phyloP scores from a whole-genome alignment of 2,329 filamentous ascomycete species.

The Trichophyton mentagrophytes region DNA sequence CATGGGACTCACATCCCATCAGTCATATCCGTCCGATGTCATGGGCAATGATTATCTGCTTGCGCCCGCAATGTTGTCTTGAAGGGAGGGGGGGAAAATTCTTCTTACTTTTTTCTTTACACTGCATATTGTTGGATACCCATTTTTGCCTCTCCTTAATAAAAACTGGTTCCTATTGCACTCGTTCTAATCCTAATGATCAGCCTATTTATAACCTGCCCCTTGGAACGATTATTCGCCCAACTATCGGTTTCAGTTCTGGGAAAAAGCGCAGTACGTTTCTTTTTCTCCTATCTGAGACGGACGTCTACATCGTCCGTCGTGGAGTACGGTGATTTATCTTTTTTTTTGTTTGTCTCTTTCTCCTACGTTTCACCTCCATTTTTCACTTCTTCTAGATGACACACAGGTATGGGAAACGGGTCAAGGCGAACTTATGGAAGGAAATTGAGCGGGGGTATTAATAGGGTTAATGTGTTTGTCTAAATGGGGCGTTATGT shows the following conservation, averaged over 20 bases:
- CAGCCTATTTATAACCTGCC: background rate
- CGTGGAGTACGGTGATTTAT: background rate
- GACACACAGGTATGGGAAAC: background rate
- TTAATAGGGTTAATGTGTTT: background rate
- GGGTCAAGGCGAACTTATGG: background rate
- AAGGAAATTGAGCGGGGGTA: background rate
- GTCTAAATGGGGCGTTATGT: background rate
- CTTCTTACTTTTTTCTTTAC: background rate
- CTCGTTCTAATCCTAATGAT: background rate
- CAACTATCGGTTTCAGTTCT: background rate
- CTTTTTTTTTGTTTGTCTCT: background rate
- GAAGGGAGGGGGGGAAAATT: background rate
- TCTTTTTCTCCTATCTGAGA: background rate
- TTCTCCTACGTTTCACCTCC: background rate
- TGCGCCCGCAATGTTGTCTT: background rate
- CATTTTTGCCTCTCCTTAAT: background rate
- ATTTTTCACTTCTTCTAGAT: background rate
- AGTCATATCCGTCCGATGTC: background rate
- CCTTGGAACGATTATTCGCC: background rate
- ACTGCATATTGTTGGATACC: background rate
- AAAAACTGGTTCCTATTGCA: background rate
- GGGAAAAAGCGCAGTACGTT: background rate
- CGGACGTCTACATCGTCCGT: background rate
- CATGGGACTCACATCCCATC: background rate
- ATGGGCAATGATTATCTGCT: background rate